Base-by-base conservation (phyloP, 305 asterid species). In the Plantago coronopus region DNA sequence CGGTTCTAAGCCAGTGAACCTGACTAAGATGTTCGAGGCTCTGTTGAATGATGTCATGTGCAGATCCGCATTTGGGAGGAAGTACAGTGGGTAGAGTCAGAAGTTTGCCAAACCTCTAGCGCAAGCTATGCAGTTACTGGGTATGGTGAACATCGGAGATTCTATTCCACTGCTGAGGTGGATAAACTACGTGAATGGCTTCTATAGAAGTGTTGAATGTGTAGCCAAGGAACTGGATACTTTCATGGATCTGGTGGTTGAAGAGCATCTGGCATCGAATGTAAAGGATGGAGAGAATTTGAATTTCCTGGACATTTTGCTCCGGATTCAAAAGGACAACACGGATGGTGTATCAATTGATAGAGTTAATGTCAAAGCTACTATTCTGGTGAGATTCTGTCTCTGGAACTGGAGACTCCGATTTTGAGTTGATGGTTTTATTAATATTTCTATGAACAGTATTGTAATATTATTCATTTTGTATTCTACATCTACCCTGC, bases 341-440 rank as follows among this genome's bases (percentile, higher is more conserved):
- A 3, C 47, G 13, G 13, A 6, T 21, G 17, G 40, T n/a, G n/a
- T 5, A 25, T 25, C 5, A 25, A 18, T 63, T 8, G 71, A 60
- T 1, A 66, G 57, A 49, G 69, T 63, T 4, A 22, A 50, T 3
- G 37, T 75, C 53, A 75, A 75, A 63, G 74, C 76, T 7, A 3
- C 71, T 17, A 48, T 75, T 29, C 0, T 70, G 57, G 73, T 70
- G 54, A 58, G 17, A 16, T n/a, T 40, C 8, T 23, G 10, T 23
- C 14, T 37, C 20, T 21, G 84, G 83, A 51, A 67, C 72, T 5
- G 81, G 72, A 50, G 65, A 19, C 56, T 77, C 0, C 59, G 86
- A 25, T 25, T 5, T 25, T 25, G 4, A 25, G 31, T 25, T 25
- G 4, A 25, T 2, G 31, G 31, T 2, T 25, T 25, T 25, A 25